These are phyloP conservation scores for Microthyrium microscopicum DNA, from an alignment of 2,329 filamentous ascomycete species.

Conservation along the genomic window DNA sequence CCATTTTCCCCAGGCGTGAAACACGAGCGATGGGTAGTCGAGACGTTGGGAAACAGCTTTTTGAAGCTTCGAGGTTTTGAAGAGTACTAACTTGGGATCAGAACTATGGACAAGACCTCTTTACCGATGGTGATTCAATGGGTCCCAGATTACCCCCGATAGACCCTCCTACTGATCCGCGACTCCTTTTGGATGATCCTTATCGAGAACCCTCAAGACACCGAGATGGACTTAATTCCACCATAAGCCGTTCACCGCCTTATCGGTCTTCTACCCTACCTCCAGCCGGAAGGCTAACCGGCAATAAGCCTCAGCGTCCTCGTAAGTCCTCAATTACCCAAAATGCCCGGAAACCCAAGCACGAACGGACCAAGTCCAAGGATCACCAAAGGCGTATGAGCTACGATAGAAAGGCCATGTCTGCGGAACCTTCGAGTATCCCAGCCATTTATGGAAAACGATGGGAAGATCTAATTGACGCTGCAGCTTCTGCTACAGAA, in stretches of 20 bases:
- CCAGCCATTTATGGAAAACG: conserved; percentile 62
- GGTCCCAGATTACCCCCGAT: neutral
- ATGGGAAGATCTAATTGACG: conserved; percentile 94
- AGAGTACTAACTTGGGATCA: no score
- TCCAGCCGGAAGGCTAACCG: conserved; percentile 59
- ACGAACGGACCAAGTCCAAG: conserved; percentile 66
- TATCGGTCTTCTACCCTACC: conserved; percentile 79
- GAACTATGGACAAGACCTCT: no score
- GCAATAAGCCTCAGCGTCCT: conserved; percentile 53
- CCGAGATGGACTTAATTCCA: conserved; percentile 70
- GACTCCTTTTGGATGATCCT: conserved; percentile 51
- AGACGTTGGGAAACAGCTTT: no score
- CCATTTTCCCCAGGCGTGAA: no score
- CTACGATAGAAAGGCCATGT: conserved; percentile 65
- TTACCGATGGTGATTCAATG: neutral
- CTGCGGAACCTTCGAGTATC: conserved; percentile 65
- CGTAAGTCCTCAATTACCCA: conserved; percentile 80
- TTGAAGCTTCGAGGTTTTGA: conserved; percentile 10
- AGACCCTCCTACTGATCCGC: conserved; percentile 32
- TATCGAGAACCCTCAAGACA: no score
- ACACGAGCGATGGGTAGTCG: no score
- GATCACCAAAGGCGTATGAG: conserved; percentile 58
- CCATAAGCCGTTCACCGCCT: conserved; percentile 65
- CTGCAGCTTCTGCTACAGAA: conserved; percentile 81
- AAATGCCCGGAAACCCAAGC: conserved; percentile 55